Base-by-base conservation (phyloP, 176 grass and related monocot genomes). In the Hsuehochloa calcarea region DNA sequence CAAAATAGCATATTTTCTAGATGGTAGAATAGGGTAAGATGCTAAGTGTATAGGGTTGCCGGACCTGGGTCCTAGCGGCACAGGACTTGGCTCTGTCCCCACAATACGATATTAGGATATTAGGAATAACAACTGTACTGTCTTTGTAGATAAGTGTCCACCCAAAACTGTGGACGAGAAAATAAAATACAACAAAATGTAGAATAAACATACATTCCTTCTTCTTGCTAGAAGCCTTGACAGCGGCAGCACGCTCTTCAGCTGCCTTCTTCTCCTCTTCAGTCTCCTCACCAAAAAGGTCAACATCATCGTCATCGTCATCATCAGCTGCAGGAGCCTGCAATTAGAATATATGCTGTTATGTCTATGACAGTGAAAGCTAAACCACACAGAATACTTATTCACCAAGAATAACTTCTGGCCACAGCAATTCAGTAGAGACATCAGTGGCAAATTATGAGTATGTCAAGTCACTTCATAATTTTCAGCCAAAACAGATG, bases 221-320 rank as follows among this genome's bases (percentile, higher is more conserved):
- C 94, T 97, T 97, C 90, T 97, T 97, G 34, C 75, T 13, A 72
- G 92, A 89, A 46, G 94, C 88, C 91, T 97, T 97, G 9, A 70
- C 83, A 85, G 88, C 84, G 0, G 88, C 92, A 68, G 89, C 94
- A 56, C 90, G 90, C 65, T 82, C 88, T 68, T 91, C 90, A 87
- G 92, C 90, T 68, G 92, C 92, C 86, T 90, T 90, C 86, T 90
- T 94, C 86, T 97, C 94, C 84, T 97, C 94, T 70, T 97, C 94
- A 13, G 94, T 97, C 77, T 97, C 94, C 75, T 97, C 94, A 31
- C 94, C 94, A 45, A 97, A 94, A 38, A 97, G 87, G 80, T 97
- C 94, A 67, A 97, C 86, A 55, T 95, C 95, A 0, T 94, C 89
- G 0, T 97, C 90, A 0, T 92, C 87, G 0, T 94, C 86, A 11